A percentile compares a stretch with the other conserved stretches of the same genome.
Conservation (phyloP, 306 rosid genomes). For the Bauhinia variegata region DNA sequence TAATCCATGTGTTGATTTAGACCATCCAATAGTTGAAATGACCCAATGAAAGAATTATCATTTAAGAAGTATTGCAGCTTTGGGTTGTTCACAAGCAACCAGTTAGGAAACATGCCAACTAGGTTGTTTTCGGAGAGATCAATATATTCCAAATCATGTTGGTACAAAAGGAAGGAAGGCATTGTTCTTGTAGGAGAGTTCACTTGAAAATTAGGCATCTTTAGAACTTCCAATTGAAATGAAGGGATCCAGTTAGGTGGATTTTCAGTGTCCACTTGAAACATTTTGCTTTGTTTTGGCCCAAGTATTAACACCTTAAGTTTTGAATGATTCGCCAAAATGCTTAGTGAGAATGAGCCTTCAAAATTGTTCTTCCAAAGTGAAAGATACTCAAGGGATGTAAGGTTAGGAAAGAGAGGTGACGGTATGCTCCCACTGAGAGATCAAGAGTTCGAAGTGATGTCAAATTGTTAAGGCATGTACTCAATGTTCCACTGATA, state of each 20-base stretch:
- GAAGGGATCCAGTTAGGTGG: slow-evolving; percentile 8
- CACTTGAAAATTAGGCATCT: slow-evolving; percentile 1
- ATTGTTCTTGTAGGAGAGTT: background rate
- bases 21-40: background rate
- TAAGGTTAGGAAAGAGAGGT: background rate
- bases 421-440: background rate
- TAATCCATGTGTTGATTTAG: background rate
- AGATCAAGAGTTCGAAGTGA: background rate
- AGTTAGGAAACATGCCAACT: slow-evolving; percentile 6
- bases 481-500: no score
- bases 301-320: slow-evolving; percentile 4
- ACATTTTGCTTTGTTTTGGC: background rate
- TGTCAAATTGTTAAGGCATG: slow-evolving; percentile 4
- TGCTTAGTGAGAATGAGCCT: slow-evolving; percentile 14
- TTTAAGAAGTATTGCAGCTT: background rate
- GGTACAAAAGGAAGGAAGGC: slow-evolving; percentile 21
- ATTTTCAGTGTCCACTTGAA: slow-evolving; percentile 31
- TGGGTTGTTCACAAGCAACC: slow-evolving; percentile 25
- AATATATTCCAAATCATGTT: background rate
- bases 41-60: background rate
- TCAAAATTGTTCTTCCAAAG: background rate
- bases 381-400: slow-evolving; percentile 4
- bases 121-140: slow-evolving; percentile 29
- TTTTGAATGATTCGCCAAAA: slow-evolving; percentile 16
- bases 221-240: slow-evolving; percentile 11